phyloP scores from a whole-genome alignment of 2,329 filamentous ascomycete species.

The Colletotrichum orbiculare region DNA sequence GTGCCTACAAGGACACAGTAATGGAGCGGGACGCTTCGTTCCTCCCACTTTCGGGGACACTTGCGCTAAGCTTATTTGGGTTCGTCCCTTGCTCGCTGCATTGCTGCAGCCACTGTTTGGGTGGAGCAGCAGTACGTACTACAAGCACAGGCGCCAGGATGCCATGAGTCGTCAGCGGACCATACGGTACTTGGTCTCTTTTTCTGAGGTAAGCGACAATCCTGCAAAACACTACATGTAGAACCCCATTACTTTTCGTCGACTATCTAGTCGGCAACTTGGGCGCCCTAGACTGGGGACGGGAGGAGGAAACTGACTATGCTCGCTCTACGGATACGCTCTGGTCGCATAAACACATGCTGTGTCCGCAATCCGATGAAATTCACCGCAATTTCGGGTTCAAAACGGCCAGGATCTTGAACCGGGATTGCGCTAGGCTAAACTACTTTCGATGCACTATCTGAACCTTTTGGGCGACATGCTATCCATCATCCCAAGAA shows the following conservation, averaged over 20 bases:
- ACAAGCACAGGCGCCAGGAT: too few species aligned
- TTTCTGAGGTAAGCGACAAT: not conserved
- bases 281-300: too few species aligned
- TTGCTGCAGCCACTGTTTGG: conserved; percentile 23
- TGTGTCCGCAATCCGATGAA: conserved; percentile 19
- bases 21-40: conserved; percentile 23
- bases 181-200: not conserved
- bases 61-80: conserved; percentile 32
- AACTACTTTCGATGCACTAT: conserved; percentile 10
- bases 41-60: conserved; percentile 26
- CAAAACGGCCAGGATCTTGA: conserved; percentile 14
- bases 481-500: conserved; percentile 19
- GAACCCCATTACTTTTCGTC: too few species aligned
- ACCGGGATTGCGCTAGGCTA: conserved; percentile 16
- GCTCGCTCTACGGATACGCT: not conserved
- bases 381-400: conserved; percentile 32
- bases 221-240: too few species aligned
- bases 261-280: too few species aligned
- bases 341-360: conserved; percentile 6
- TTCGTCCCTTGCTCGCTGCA: conserved; percentile 25
- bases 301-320: too few species aligned
- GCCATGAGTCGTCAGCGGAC: conserved; percentile 4
- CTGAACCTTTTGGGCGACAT: conserved; percentile 19
- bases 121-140: conserved; percentile 15
- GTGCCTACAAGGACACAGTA: too few species aligned